Base-by-base conservation (phyloP, 148 eudicot genomes). In the Drosera capensis region DNA sequence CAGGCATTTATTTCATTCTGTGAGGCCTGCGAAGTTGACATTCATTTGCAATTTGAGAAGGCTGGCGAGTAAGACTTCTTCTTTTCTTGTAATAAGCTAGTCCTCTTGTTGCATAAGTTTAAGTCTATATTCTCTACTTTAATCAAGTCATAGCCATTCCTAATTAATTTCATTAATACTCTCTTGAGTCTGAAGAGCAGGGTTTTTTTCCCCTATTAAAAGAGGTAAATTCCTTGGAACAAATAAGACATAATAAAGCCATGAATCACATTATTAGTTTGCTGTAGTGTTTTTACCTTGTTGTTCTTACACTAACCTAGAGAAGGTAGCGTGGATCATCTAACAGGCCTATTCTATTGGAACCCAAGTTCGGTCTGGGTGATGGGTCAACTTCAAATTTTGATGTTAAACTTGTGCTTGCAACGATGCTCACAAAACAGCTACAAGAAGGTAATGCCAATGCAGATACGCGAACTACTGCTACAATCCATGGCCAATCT, bases 1-100 rank as follows among this genome's bases (percentile, higher is more conserved):
- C 83, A 87, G 96, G 97, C 97, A 54, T 83, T 88, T 78, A 78
- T 77, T 62, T 70, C 86, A 49, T 80, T 76, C 62, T 83, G 94
- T 20, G 97, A 88, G 71, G 86, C 79, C 37, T 84, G 97, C 49
- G 97, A 88, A 80, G 74, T 84, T 52, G 97, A 80, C 60, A 73
- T 90, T 23, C 97, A 78, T 54, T 63, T 84, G 49, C 75, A 58
- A 60, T 78, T 90, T 59, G 93, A 84, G 51, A 84, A 80, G 73
- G 95, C 97, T 56, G 95, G 97, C 68, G 95, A 90, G 97, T 90
- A 90, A 75, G 97, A 37, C 41, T 63, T 43, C 37, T 45, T n/a
- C 45, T 45, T 17, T 11, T 39, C 3, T 13, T 13, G 1, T 39
- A 1, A 14, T 14, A n/a, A 14, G 15, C 39, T 31, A 29, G 16